Evolutionary conservation across 768 basidiomycete genomes (phyloP), one percentile per base, ranked within the genome.

Genomic region (Crassisporium funariophilum): DNA sequence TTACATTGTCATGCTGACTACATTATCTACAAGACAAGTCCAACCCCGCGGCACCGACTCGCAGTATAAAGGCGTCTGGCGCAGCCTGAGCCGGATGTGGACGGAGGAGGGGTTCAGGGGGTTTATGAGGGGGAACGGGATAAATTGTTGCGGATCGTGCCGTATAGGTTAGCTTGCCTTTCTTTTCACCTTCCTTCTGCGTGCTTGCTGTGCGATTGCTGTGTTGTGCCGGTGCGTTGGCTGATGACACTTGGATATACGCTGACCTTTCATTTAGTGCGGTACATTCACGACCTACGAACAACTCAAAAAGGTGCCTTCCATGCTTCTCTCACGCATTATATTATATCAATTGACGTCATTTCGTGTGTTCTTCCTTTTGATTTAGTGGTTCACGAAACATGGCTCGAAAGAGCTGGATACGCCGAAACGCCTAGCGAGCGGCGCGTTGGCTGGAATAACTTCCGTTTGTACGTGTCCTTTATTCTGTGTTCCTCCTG

Each of bases 91-190:
- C 13, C 82, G 95, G 52, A 95, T 95, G 84, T 98, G 91, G 89
- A 70, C 73, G 53, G 94, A 98, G 63, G 95, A 98, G 67, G 95
- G 95, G 6, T 85, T 95, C 67, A 80, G 69, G 64, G 95, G 95
- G 10, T 93, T 83, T 66, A 94, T 98, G 94, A 76, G 91, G 55
- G 95, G 95, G 3, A 98, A 98, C 59, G 78, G 77, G 17, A 87
- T 95, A 63, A 95, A 94, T 69, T 92, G 91, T 67, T 94, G 57
- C 78, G 95, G 47, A 98, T 98, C 56, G 84, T 97, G 55, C 95
- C 95, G 10, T 98, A 98, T 60, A 78, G 76, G 78, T 76, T 54
- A 52, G 73, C 58, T n/a, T n/a, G n/a, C n/a, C n/a, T n/a, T n/a
- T n/a, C n/a, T n/a, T n/a, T n/a, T n/a, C n/a, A n/a, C n/a, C n/a